phyloP scores from a whole-genome alignment of 192 early-diverging fungal genomes.

The Mortierella alpina region DNA sequence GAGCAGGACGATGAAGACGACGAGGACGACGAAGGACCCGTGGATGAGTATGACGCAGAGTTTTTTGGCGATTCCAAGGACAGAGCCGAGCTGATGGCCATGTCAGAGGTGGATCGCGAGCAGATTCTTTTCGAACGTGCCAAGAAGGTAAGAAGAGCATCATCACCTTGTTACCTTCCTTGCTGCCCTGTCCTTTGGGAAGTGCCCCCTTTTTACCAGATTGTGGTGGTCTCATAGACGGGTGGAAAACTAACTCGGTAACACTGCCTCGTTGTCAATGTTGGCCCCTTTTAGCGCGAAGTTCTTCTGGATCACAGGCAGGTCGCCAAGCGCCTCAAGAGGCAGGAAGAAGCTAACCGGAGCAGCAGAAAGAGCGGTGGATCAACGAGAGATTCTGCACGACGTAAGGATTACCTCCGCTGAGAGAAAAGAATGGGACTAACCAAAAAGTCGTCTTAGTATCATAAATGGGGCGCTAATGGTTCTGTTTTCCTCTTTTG shows the following conservation, averaged over 20 bases:
- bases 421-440: neutral
- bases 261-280: neutral
- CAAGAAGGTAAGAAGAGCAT: slow-evolving; percentile 59
- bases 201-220: neutral
- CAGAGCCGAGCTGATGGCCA: slow-evolving; percentile 63
- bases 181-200: neutral
- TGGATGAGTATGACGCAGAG: slow-evolving; percentile 80
- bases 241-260: neutral
- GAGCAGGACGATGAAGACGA: slow-evolving; percentile 60
- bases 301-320: slow-evolving; percentile 47
- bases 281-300: slow-evolving; percentile 6
- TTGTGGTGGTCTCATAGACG: no score
- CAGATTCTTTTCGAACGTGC: slow-evolving; percentile 80
- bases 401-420: slow-evolving; percentile 24
- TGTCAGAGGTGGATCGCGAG: slow-evolving; percentile 82
- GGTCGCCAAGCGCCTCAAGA: slow-evolving; percentile 44
- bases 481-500: neutral
- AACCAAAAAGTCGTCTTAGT: neutral
- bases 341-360: slow-evolving; percentile 49
- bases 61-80: slow-evolving; percentile 80
- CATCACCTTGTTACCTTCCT: neutral
- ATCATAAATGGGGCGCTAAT: neutral
- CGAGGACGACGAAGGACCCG: slow-evolving; percentile 67
- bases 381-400: slow-evolving; percentile 36
- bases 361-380: slow-evolving; percentile 39